Evolutionary conservation across 768 basidiomycete species (phyloP), one percentile per base, ranked within the genome.

Genomic region (Artomyces pyxidatus): DNA sequence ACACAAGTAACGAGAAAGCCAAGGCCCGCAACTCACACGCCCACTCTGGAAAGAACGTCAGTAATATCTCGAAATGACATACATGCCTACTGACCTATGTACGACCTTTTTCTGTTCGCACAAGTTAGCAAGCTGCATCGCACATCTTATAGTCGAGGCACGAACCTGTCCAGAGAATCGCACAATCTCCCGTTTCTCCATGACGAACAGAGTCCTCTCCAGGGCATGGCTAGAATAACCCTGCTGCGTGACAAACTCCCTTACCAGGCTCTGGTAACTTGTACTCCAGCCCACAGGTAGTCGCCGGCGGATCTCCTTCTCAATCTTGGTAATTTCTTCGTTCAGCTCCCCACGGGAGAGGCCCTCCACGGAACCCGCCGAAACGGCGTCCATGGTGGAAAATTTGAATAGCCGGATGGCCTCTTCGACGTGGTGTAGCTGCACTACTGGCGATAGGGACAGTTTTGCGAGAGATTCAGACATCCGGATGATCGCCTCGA

Each of bases 361-460:
- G 0, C 96, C 96, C 58, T 98, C 96, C 16, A 86, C 83, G 27
- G 89, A 85, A 11, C 96, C 94, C 0, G 93, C 92, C 11, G 88
- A 86, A 23, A 98, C 94, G 22, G 96, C 96, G 63, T 98, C 93
- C 95, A 99, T 98, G 3, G 96, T 98, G 8, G 94, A 97, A 69
- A 84, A 94, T 62, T 95, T 98, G 83, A 99, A 99, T 37, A 99
- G 68, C 9, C 96, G 86, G 58, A 98, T 97, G 6, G 96, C 89
- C 66, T 99, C 96, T 65, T 97, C 94, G 21, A 98, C 95, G 58
- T 99, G 94, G 62, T 94, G 85, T 42, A 85, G 85, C 59, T 85
- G 82, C 3, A 98, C 96, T 3, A 83, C 76, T 0, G 90, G 75
- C 0, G 87, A 85, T 14, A 99, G 74, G 3, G 92, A 92, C 68